Evolutionary conservation across 306 rosid genomes (phyloP).

Genomic region (Aeschynomene evenia): DNA sequence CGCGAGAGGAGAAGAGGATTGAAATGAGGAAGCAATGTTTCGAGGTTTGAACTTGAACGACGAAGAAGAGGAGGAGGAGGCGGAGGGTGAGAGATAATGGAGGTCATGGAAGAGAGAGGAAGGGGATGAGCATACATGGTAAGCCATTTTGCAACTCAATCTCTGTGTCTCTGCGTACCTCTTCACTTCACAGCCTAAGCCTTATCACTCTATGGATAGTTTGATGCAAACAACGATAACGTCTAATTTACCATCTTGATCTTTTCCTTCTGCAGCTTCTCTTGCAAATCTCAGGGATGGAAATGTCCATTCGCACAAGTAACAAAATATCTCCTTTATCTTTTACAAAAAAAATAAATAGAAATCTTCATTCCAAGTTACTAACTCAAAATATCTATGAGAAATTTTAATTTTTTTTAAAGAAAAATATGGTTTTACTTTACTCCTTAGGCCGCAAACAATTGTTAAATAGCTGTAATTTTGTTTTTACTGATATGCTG

Average conservation of each 20-base stretch:
- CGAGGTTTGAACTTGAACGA: slow-evolving; percentile 25
- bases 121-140: slow-evolving; percentile 60
- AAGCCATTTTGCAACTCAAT: slow-evolving; percentile 52
- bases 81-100: slow-evolving; percentile 13
- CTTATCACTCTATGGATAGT: slow-evolving; percentile 18
- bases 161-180: too few relatives aligned
- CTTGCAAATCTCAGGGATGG: background rate
- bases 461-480: too few relatives aligned
- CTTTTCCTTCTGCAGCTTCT: background rate
- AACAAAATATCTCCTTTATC: background rate
- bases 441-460: too few relatives aligned
- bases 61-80: slow-evolving; percentile 36
- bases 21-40: slow-evolving; percentile 29
- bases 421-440: too few relatives aligned
- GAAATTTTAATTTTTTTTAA: too few relatives aligned
- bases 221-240: background rate
- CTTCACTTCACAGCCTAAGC: background rate
- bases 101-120: slow-evolving; percentile 59
- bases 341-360: too few relatives aligned
- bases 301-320: background rate
- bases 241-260: background rate
- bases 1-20: slow-evolving; percentile 23
- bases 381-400: background rate
- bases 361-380: background rate
- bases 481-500: too few relatives aligned